Base-by-base conservation (phyloP, 2,329 filamentous ascomycete species). In the Simplicillium sp. region DNA sequence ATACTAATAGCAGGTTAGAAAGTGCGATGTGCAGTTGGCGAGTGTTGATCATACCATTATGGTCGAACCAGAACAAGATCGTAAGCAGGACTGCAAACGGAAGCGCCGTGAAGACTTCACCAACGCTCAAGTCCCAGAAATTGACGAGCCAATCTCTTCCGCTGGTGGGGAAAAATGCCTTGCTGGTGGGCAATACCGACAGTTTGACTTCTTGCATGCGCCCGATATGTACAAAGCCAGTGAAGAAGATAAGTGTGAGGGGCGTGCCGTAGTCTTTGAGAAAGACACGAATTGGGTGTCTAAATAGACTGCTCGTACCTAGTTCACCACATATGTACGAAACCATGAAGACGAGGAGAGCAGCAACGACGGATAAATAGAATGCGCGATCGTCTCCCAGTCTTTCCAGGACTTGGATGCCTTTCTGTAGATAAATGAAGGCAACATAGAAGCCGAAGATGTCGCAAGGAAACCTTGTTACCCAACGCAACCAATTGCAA, bases 371-470 rank as follows among this genome's bases (percentile, higher is more conserved):
- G 36, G 84, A 88, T 18, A 94, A 74, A 55, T 94, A 94, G 66
- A 92, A 67, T 56, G 83, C 75, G 37, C 69, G 71, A 49, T 68
- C 61, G 58, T 69, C 55, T 60, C 84, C 88, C 53, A 94, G 83
- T 11, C 82, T 74, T 34, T 80, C 82, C 15, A 94, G 73, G 12
- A 94, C 85, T 61, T 94, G 86, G 46, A 94, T 82, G 13, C 87
- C 87, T 62, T 94, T 94, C 55, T 94, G 87, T 15, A 94, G 71
- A 57, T 94, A 94, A 60, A 94, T 90, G 56, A 85, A 88, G 42
- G 87, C 87, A 37, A 94, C 87, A 57, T 94, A 94, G 65, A 94
- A 94, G 38, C 87, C 88, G 50, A 95, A 94, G 53, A 90, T 92
- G 59, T 95, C 88, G 63, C 88, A 94, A 17, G 87, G 87, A 57